Percentiles rank a stretch among this genome's conserved stretches.
Evolutionary conservation across 176 grass and related monocot species (phyloP).

Genomic region (Musa troglodytarum): DNA sequence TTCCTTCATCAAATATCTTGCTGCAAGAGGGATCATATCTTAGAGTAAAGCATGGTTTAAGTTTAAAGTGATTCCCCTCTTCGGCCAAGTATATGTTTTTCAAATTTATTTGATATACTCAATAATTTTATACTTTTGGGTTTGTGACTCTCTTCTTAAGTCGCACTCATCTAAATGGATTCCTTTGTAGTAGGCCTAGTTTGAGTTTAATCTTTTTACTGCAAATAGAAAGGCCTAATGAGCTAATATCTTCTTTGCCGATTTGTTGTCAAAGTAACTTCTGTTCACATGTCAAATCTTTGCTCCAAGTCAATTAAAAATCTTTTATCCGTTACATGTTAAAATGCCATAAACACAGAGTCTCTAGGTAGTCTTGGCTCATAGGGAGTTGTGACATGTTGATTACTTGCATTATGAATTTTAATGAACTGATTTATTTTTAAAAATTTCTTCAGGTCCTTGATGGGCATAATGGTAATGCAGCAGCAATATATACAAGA

Average conservation of each 20-base stretch:
- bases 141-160: no score
- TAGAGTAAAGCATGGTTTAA: no score
- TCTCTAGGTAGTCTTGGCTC: not conserved
- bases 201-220: no score
- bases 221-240: no score
- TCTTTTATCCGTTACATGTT: not conserved
- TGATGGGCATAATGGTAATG: constrained; percentile 89
- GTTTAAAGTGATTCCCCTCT: not conserved
- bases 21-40: no score
- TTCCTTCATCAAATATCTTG: no score
- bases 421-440: not conserved
- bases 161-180: no score
- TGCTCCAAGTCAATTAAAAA: not conserved
- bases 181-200: no score
- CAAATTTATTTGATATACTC: not conserved
- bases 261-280: not conserved
- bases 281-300: no score
- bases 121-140: not conserved
- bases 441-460: constrained; percentile 44
- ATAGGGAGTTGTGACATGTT: not conserved
- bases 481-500: constrained; percentile 87
- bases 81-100: not conserved
- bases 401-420: not conserved
- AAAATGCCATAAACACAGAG: no score
- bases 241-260: not conserved